Base-by-base conservation (phyloP, 805 yeast species). In the Starmerella apicola region DNA sequence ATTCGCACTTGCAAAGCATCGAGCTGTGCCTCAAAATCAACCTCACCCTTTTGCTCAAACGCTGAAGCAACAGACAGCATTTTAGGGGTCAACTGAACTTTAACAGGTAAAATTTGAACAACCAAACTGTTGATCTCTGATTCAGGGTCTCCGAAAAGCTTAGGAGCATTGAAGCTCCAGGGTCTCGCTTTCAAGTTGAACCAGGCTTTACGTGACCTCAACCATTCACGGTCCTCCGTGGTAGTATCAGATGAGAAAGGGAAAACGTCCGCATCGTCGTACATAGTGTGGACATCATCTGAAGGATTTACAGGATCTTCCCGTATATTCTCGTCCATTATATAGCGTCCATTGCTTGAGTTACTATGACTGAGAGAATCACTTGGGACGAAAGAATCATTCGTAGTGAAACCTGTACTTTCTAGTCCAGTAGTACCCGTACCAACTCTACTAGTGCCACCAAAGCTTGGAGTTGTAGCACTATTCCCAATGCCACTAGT, bases 1-100 rank as follows among this genome's bases (percentile, higher is more conserved):
- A 79, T 70, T 8, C 72, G 71, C 15, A 72, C 56, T 43, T 86
- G 93, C 13, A 84, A 58, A 15, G 56, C 55, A 55, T 86, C 95
- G 50, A 85, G 60, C 4, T 74, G 63, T 10, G 66, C 63, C 8
- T 66, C 67, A 25, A 75, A 53, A 2, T 69, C 61, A 13, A 62
- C 60, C 19, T 63, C 60, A 12, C 61, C 49, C 1, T 59, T 56
- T 3, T 58, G 57, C 1, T 61, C 34, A 25, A 75, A 50, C 1
- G 57, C 60, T 1, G 68, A 59, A 0, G 73, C 22, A 1, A 67
- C 52, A 4, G 56, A 54, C 0, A 74, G 17, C 0, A 72, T 59
- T 0, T 51, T 46, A 0, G 83, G 76, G 2, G 76, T 64, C 0
- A 71, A 46, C 24, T 63, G 62, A 0, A 67, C 66, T 10, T 67